Base-by-base conservation (phyloP, 2,329 filamentous ascomycete genomes). In the Colletotrichum somersetense region DNA sequence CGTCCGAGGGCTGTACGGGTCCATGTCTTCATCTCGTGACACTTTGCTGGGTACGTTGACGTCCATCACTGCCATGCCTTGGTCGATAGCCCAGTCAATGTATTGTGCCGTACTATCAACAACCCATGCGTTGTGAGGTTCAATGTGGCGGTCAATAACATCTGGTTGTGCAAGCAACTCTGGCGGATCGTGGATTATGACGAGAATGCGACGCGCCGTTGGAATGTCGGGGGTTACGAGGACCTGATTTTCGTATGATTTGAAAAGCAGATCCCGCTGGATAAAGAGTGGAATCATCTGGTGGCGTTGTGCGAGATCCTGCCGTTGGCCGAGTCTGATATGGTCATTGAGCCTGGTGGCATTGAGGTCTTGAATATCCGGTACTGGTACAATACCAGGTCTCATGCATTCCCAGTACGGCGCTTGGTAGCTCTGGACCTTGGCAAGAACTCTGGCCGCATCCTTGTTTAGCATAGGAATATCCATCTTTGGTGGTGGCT, bases 121-220 rank as follows among this genome's bases (percentile, higher is more conserved):
- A 77, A 98, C 86, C 89, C 93, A 97, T 7, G 92, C 90, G 78
- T 98, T 97, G 77, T 98, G 95, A 1, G 93, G 83, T 75, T 96
- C 93, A 5, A 97, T 82, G 46, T 87, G 89, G 66, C 93, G 93
- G 64, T 93, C 92, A n/a, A 91, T 81, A 1, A 88, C 85, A 79
- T 94, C 89, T 14, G 91, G 88, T 73, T 92, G 87, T 8, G 89
- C 92, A 73, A 92, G 84, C 14, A 95, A 80, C 76, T 93, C 91
- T 5, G 93, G 92, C 87, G 96, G 94, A 78, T 98, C 96, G 80
- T 99, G 96, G 67, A 99, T 92, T 59, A 98, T 92, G 14, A 99
- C 85, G 16, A 99, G 79, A 4, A 98, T 85, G 65, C 91, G 93
- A 67, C 88, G 89, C 23, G 89, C 87, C 46, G 88, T 83, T 69